Base-by-base conservation (phyloP, 2,329 filamentous ascomycete species). In the Ramularia endophylla region DNA sequence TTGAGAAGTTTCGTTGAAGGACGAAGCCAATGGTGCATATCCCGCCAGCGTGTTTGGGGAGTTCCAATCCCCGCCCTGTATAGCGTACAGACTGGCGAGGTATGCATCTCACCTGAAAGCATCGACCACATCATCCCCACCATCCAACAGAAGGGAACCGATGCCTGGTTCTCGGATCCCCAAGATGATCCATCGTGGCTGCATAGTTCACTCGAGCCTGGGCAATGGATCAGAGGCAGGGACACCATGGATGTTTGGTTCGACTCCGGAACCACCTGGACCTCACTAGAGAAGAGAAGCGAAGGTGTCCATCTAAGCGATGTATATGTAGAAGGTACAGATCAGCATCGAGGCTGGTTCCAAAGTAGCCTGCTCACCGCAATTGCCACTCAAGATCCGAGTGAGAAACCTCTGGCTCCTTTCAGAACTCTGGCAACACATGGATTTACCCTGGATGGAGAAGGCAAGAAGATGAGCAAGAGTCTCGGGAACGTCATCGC, bases 241-340 rank as follows among this genome's bases (percentile, higher is more conserved):
- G 92, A 98, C 58, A 98, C 92, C 0, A 98, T 98, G 92, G 92
- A 98, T 63, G 92, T 98, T 8, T 98, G 92, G 92, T 98, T 98
- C 55, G 92, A 98, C 63, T 97, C 92, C 52, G 92, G 92, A 5
- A 95, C 85, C 36, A 95, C 87, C 58, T 98, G 92, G 92, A 84
- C 76, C 2, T 67, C 69, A 27, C 66, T 77, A 27, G 3, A 62
- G 64, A 18, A 58, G 53, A 7, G 60, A 53, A 22, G 55, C 45
- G 25, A 47, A 44, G 5, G 63, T 19, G 50, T 60, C 40, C 51
- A 81, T 62, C 47, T 70, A 17, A 87, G 87, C 0, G 88, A 98
- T 61, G 76, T 97, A 17, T 97, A 94, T 60, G 75, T 97, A 2
- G 92, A 98, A 67, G 92, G 92, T 22, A 86, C 84, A 3, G 92